Base-by-base conservation (phyloP, 257 asterid species). In the Lithospermum erythrorhizon region DNA sequence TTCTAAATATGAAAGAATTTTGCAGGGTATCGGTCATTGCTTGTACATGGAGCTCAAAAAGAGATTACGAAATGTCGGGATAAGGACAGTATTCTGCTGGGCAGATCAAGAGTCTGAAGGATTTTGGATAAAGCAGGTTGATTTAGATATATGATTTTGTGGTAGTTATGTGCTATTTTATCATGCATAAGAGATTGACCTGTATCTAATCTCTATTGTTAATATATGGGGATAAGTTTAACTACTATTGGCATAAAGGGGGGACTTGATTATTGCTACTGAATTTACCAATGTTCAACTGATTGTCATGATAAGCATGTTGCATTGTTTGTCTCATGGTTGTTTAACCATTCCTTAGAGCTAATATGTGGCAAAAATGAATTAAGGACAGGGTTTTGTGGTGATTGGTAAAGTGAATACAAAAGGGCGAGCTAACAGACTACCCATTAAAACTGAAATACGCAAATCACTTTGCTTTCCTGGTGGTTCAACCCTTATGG, bases 61-160 rank as follows among this genome's bases (percentile, higher is more conserved):
- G 69, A 82, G 98, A 68, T 80, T 90, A 73, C 83, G 60, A 67
- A 79, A 76, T 69, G 88, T 90, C 37, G 98, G 98, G 19, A 70
- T 90, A 55, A 78, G 67, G 64, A 83, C 84, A 60, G 67, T 90
- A 51, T 73, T 82, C 55, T 90, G 96, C 60, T 90, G 95, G 98
- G 98, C 88, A 52, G 98, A 83, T 71, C 77, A 79, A 68, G 95
- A 82, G 70, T 90, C 98, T 23, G 91, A 83, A 81, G 95, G 90
- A 69, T 90, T 90, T 80, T 90, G 96, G 96, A 63, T 75, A 55
- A 87, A 79, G 69, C 96, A 81, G 98, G 98, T 90, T 70, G 2
- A 45, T 66, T 57, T 59, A 58, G 20, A 29, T 21, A 21, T 18
- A 61, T 53, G 24, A 37, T 54, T 53, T 19, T 65, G 45, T 61